Evolutionary conservation across 768 basidiomycete species (phyloP).

Genomic region (Pholiota molesta): DNA sequence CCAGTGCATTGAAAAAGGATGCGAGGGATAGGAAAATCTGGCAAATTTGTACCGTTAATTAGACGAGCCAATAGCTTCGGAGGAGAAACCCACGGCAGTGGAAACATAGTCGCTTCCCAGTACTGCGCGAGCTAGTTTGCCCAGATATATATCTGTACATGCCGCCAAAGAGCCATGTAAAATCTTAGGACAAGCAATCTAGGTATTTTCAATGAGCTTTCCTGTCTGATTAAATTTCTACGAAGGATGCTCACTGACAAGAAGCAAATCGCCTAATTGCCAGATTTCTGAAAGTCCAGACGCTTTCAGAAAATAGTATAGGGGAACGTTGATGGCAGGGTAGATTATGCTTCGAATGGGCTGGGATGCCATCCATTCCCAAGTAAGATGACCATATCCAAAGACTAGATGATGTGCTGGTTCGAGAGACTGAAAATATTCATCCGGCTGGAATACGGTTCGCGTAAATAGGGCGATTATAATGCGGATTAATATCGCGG

Average conservation of each 20-base stretch:
- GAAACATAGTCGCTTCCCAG: slow-evolving; percentile 61
- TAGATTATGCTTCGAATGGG: slow-evolving; percentile 85
- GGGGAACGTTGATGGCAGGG: slow-evolving; percentile 77
- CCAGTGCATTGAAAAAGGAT: slow-evolving; percentile 85
- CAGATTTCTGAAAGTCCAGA: slow-evolving; percentile 50
- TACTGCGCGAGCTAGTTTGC: slow-evolving; percentile 57
- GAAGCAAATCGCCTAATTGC: slow-evolving; percentile 42
- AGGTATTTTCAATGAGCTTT: slow-evolving; percentile 7
- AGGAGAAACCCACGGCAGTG: slow-evolving; percentile 58
- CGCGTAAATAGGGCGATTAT: slow-evolving; percentile 68
- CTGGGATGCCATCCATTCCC: slow-evolving; percentile 84
- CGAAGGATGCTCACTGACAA: slow-evolving; percentile 55
- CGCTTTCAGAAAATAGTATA: slow-evolving; percentile 71
- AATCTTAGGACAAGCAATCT: slow-evolving; percentile 78
- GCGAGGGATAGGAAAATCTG: slow-evolving; percentile 82
- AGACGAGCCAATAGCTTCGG: not conserved
- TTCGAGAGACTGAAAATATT: slow-evolving; percentile 94
- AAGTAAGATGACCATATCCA: slow-evolving; percentile 90
- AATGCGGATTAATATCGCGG: slow-evolving; percentile 56
- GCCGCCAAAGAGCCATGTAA: slow-evolving; percentile 80
- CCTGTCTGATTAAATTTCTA: not conserved
- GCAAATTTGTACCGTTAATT: not conserved
- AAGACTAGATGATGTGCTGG: slow-evolving; percentile 88
- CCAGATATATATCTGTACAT: slow-evolving; percentile 76
- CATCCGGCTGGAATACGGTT: slow-evolving; percentile 96